phyloP scores from a whole-genome alignment of 257 asterid species.

The Fraxinus americana region DNA sequence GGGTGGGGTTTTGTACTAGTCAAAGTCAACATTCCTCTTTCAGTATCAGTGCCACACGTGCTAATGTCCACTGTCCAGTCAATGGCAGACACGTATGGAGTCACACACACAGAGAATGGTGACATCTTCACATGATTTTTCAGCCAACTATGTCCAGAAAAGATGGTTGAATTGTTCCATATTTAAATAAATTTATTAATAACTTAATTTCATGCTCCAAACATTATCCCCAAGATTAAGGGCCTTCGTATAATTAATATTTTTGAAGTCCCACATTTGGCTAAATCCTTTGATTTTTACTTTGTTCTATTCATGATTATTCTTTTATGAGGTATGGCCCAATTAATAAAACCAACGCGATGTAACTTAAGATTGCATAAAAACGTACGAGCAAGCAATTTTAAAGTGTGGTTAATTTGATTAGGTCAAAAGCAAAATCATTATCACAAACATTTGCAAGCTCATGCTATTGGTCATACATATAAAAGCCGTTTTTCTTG shows the following conservation, averaged over 20 bases:
- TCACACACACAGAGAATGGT: background rate
- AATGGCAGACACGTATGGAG: conserved; percentile 43
- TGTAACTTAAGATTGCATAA: background rate
- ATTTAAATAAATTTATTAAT: background rate
- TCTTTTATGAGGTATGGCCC: background rate
- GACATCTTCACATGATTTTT: conserved; percentile 46
- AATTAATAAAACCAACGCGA: background rate
- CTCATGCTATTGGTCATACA: background rate
- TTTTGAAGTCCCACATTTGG: conserved; percentile 15
- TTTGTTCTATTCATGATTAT: background rate
- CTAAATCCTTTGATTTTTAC: background rate
- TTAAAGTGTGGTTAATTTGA: background rate
- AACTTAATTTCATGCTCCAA: background rate
- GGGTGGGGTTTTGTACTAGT: conserved; percentile 46
- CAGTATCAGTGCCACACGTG: conserved; percentile 29
- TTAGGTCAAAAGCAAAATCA: background rate
- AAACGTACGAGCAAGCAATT: background rate
- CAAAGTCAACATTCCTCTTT: conserved; percentile 41
- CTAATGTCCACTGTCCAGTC: conserved; percentile 28
- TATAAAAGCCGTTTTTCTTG: background rate
- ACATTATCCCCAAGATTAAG: background rate
- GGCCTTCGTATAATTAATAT: background rate
- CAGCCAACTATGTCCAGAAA: conserved; percentile 4
- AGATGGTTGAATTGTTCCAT: conserved; percentile 6
- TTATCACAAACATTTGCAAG: background rate